These are phyloP conservation scores for Saturnispora ahearnii DNA, from an alignment of 805 yeast species.

Conservation along the genomic window DNA sequence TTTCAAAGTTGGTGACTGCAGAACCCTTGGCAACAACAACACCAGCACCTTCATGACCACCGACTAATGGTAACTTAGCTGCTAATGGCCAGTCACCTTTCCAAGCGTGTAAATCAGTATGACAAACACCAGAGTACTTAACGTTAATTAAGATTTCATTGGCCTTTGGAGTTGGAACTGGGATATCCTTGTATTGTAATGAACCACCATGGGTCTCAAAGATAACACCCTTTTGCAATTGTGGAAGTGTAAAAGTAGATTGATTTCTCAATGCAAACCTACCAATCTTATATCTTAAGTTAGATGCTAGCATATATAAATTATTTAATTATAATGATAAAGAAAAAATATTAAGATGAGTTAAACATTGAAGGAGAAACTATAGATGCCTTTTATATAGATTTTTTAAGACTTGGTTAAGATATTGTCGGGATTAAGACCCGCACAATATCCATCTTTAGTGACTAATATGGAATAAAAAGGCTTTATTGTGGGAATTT, in stretches of 20 bases:
- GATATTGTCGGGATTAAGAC: too few relatives aligned
- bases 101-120: slow-evolving; percentile 70
- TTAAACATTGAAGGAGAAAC: neutral
- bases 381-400: too few relatives aligned
- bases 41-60: slow-evolving; percentile 73
- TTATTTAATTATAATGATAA: too few relatives aligned
- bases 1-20: slow-evolving; percentile 48
- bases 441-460: too few relatives aligned
- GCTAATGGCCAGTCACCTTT: slow-evolving; percentile 63
- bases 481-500: too few relatives aligned
- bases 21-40: slow-evolving; percentile 56
- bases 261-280: slow-evolving; percentile 19
- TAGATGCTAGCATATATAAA: slow-evolving; percentile 16
- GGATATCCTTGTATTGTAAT: slow-evolving; percentile 59
- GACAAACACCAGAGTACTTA: slow-evolving; percentile 69
- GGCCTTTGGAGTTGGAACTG: slow-evolving; percentile 60
- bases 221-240: slow-evolving; percentile 61
- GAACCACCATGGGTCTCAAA: slow-evolving; percentile 60
- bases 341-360: neutral
- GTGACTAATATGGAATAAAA: too few relatives aligned
- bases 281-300: slow-evolving; percentile 14
- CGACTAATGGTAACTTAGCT: slow-evolving; percentile 51
- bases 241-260: slow-evolving; percentile 38
- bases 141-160: slow-evolving; percentile 57
- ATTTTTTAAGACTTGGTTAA: too few relatives aligned